Percentiles rank a stretch among this genome's conserved stretches.
phyloP scores from a whole-genome alignment of 2,329 filamentous ascomycete species.

The Aureobasidium sp. region DNA sequence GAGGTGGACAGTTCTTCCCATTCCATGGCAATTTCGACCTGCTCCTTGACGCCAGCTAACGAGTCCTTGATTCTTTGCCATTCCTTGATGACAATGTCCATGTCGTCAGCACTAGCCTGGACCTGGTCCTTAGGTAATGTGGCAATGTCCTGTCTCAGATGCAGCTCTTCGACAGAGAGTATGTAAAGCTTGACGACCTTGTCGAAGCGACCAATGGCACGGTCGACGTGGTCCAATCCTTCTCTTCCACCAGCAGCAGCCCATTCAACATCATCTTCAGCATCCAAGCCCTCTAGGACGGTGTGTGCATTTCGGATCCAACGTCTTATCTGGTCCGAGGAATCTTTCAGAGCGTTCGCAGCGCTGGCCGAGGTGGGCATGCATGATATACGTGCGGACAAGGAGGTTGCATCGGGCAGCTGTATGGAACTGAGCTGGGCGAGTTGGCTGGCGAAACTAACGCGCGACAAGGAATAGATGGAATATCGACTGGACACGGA shows the following conservation, averaged over 20 bases:
- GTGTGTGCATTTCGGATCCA: slow-evolving; percentile 93
- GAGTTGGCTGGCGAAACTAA: slow-evolving; percentile 88
- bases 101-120: slow-evolving; percentile 69
- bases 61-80: slow-evolving; percentile 77
- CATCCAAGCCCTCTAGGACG: slow-evolving; percentile 80
- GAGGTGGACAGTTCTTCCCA: slow-evolving; percentile 97
- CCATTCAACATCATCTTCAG: slow-evolving; percentile 97
- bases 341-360: slow-evolving; percentile 72
- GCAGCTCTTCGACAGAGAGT: slow-evolving; percentile 84
- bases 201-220: slow-evolving; percentile 75
- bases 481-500: slow-evolving; percentile 66
- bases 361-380: slow-evolving; percentile 83
- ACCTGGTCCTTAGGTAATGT: slow-evolving; percentile 65
- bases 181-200: slow-evolving; percentile 88
- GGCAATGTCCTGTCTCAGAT: slow-evolving; percentile 68
- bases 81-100: slow-evolving; percentile 77
- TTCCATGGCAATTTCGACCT: slow-evolving; percentile 96
- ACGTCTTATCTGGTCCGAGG: slow-evolving; percentile 83
- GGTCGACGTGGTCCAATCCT: slow-evolving; percentile 61
- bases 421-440: slow-evolving; percentile 86
- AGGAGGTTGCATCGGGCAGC: slow-evolving; percentile 74
- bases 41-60: slow-evolving; percentile 71
- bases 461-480: slow-evolving; percentile 86
- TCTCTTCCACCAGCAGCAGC: slow-evolving; percentile 79
- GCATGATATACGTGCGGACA: slow-evolving; percentile 75